phyloP scores from a whole-genome alignment of 2,329 filamentous ascomycete species.

The Claviceps sp. region DNA sequence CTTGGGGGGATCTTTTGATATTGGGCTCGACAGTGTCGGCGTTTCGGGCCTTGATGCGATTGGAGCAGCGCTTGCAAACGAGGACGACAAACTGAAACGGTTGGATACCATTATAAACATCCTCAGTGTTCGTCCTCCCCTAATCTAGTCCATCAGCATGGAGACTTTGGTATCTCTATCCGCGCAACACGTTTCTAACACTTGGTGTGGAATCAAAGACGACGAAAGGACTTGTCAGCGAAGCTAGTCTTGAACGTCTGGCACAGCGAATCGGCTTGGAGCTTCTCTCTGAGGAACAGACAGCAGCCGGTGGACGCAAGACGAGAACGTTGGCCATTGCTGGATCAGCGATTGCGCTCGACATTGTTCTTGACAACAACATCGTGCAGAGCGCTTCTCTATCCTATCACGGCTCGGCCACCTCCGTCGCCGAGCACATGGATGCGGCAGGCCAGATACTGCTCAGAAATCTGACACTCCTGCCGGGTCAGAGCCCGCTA shows the following conservation, averaged over 20 bases:
- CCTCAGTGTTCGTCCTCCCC: constrained; percentile 28
- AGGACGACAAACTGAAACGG: constrained; percentile 42
- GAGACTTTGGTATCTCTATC: too few species aligned
- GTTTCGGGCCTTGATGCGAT: constrained; percentile 33
- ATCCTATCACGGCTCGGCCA: constrained; percentile 45
- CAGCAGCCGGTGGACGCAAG: constrained; percentile 32
- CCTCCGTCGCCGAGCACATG: constrained; percentile 45
- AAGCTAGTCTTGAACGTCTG: constrained; percentile 60
- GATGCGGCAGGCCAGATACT: constrained; percentile 53
- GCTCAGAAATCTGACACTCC: constrained; percentile 47
- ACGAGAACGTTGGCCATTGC: constrained; percentile 46
- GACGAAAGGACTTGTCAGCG: constrained; percentile 53
- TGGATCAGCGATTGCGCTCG: constrained; percentile 45
- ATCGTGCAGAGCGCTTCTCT: constrained; percentile 50
- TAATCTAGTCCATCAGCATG: too few species aligned
- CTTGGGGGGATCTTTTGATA: constrained; percentile 36
- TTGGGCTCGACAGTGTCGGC: constrained; percentile 37
- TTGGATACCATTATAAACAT: constrained; percentile 37
- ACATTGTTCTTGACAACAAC: constrained; percentile 48
- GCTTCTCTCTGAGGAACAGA: constrained; percentile 43
- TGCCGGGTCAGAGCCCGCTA: constrained; percentile 46
- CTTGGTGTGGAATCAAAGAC: constrained; percentile 13
- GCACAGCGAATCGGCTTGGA: constrained; percentile 55
- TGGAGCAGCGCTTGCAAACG: constrained; percentile 25
- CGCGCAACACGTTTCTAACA: not conserved